These are phyloP conservation scores for Saururus chinensis DNA, from an alignment of 164 flowering plant species.

Conservation along the genomic window DNA sequence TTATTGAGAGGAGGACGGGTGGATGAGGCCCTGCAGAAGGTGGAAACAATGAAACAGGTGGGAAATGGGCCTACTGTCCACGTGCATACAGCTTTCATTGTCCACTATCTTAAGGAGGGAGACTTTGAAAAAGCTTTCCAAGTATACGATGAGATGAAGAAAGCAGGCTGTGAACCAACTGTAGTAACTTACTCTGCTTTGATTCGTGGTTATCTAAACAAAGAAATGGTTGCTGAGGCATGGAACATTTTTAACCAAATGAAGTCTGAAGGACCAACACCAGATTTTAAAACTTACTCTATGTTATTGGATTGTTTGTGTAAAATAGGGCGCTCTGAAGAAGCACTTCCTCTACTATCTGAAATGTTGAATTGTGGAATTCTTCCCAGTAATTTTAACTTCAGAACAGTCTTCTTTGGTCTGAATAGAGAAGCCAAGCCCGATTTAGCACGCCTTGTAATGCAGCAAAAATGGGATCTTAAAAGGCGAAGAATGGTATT, in stretches of 20 bases:
- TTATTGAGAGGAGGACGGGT: conserved; percentile 36
- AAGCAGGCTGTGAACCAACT: conserved; percentile 56
- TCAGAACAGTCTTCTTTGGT: conserved; percentile 51
- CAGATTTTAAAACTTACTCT: conserved; percentile 74
- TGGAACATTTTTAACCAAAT: conserved; percentile 44
- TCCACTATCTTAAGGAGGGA: conserved; percentile 50
- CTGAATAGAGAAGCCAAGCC: conserved; percentile 83
- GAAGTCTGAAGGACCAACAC: conserved; percentile 59
- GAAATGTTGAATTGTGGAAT: conserved; percentile 64
- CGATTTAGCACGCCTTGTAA: conserved; percentile 44
- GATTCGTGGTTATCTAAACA: conserved; percentile 54
- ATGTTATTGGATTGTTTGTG: conserved; percentile 66
- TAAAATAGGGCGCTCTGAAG: conserved; percentile 59
- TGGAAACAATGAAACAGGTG: conserved; percentile 45
- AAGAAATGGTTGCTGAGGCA: conserved; percentile 49
- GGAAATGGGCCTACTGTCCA: conserved; percentile 64
- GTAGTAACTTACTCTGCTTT: conserved; percentile 63
- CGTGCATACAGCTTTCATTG: conserved; percentile 67
- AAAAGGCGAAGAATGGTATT: conserved; percentile 19
- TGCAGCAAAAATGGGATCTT: conserved; percentile 39
- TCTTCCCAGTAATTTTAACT: conserved; percentile 63
- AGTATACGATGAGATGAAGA: conserved; percentile 38
- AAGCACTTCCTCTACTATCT: conserved; percentile 50
- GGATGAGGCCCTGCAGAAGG: conserved; percentile 55
- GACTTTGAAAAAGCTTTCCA: conserved; percentile 45